Base-by-base conservation (phyloP, 768 basidiomycete genomes). In the Russula compacta region DNA sequence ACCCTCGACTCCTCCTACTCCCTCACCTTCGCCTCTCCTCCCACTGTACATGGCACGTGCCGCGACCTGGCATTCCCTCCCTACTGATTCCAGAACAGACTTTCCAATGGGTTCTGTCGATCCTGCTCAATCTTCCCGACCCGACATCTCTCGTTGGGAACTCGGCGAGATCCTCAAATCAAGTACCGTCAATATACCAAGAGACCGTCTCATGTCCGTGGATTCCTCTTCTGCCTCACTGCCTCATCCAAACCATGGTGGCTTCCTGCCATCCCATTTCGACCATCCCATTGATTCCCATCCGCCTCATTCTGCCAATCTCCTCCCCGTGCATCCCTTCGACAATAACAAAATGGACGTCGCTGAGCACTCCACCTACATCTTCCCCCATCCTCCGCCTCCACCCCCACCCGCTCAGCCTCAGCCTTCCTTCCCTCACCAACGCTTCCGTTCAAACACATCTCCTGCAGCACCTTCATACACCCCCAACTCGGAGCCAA, bases 381-480 rank as follows among this genome's bases (percentile, higher is more conserved):
- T 89, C 53, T 88, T 87, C 72, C 76, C 75, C 70, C 75, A 78
- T 50, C 70, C 73, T 29, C 70, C 29, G 35, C 40, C 42, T 6
- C 53, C 17, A 40, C 24, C 52, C 14, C 53, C 40, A n/a, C 39
- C 40, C 19, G 10, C 53, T 11, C 53, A 54, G 39, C 10, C 60
- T 63, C 62, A 67, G 43, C 53, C 66, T 64, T 73, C 81, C 7
- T 83, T 83, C 69, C 72, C 74, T 53, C 79, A 81, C 48, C 77
- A 81, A 60, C 83, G 86, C 67, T 88, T 88, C 74, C 82, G 85
- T 61, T 77, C 83, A 47, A 86, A 86, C 75, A 83, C 84, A 36
- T 84, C 86, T 53, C 86, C 86, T 0, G 83, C 84, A 10, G 79
- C 76, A n/a, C 80, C 80, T 48, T 72, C 71, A 63, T 86, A 83